Conservation (phyloP, 192 early-diverging fungal genomes). For the Lunasporangiospora selenospora region DNA sequence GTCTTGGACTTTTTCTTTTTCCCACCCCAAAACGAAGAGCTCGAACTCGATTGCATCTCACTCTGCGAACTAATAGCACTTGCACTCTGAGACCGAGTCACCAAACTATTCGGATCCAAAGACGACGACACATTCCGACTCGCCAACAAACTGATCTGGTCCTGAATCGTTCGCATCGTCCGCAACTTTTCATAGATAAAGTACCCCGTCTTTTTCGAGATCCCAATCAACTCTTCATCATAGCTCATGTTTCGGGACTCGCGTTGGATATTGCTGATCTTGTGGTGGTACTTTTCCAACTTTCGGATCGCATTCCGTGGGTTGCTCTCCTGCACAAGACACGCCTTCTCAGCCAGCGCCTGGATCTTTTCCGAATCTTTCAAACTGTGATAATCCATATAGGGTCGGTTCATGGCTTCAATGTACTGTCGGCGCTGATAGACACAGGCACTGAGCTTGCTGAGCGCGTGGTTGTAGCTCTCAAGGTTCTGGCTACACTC, state of each 20-base stretch:
- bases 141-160: slow-evolving; percentile 18
- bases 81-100: slow-evolving; percentile 33
- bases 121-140: slow-evolving; percentile 6
- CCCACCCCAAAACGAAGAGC: slow-evolving; percentile 29
- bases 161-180: slow-evolving; percentile 42
- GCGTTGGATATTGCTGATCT: slow-evolving; percentile 18
- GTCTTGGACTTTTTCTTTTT: slow-evolving; percentile 24
- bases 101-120: not conserved
- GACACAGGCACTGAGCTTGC: slow-evolving; percentile 51
- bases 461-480: slow-evolving; percentile 71
- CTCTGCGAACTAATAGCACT: slow-evolving; percentile 43
- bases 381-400: slow-evolving; percentile 49
- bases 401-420: slow-evolving; percentile 49
- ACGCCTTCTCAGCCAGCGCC: slow-evolving; percentile 29
- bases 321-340: slow-evolving; percentile 21
- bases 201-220: slow-evolving; percentile 49
- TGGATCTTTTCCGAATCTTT: slow-evolving; percentile 51
- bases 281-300: slow-evolving; percentile 39
- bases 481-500: slow-evolving; percentile 45
- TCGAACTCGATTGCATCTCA: slow-evolving; percentile 12
- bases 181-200: slow-evolving; percentile 43
- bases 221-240: slow-evolving; percentile 46
- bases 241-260: slow-evolving; percentile 10
- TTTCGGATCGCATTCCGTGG: slow-evolving; percentile 35
- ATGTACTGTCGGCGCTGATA: slow-evolving; percentile 54